A percentile compares a stretch with the other conserved stretches of the same genome.
Conservation (phyloP, 2,329 filamentous ascomycete species). For the Emergomyces orientalis region DNA sequence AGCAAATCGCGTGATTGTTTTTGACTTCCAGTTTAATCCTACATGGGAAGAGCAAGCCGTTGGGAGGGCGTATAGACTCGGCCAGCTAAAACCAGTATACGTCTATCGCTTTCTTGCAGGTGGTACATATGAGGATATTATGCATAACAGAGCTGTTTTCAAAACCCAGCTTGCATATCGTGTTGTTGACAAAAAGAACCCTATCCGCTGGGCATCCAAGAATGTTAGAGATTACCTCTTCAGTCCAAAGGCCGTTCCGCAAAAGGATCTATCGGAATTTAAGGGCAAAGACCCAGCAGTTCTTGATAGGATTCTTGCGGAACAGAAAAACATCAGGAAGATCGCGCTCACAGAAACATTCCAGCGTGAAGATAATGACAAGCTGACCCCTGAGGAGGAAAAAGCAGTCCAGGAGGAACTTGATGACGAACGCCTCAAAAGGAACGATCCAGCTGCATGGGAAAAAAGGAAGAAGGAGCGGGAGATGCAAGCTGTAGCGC, state of each 20-base stretch:
- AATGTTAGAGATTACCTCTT: constrained; percentile 49
- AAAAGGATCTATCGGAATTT: constrained; percentile 46
- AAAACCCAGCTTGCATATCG: constrained; percentile 71
- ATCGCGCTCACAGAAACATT: constrained; percentile 65
- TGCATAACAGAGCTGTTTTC: constrained; percentile 68
- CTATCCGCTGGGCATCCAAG: constrained; percentile 55
- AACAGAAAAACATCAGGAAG: constrained; percentile 22
- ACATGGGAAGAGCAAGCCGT: constrained; percentile 77
- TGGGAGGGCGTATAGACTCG: constrained; percentile 75
- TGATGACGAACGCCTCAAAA: constrained; percentile 32
- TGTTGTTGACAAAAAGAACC: constrained; percentile 76
- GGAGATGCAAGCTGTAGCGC: constrained; percentile 3
- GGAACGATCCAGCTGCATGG: constrained; percentile 30
- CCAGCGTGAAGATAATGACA: constrained; percentile 57
- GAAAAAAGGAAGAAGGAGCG: constrained; percentile 15
- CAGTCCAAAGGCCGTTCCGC: constrained; percentile 44
- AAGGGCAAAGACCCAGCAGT: constrained; percentile 51
- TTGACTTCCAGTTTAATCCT: constrained; percentile 76
- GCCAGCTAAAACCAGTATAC: constrained; percentile 68
- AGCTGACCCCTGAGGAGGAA: constrained; percentile 53
- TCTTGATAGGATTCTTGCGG: constrained; percentile 47
- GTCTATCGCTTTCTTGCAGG: constrained; percentile 74
- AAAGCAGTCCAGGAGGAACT: constrained; percentile 44
- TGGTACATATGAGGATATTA: constrained; percentile 67
- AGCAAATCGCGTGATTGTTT: constrained; percentile 77